Conservation (phyloP, 2,329 filamentous ascomycete genomes). For the Trichoderma pleuroti region DNA sequence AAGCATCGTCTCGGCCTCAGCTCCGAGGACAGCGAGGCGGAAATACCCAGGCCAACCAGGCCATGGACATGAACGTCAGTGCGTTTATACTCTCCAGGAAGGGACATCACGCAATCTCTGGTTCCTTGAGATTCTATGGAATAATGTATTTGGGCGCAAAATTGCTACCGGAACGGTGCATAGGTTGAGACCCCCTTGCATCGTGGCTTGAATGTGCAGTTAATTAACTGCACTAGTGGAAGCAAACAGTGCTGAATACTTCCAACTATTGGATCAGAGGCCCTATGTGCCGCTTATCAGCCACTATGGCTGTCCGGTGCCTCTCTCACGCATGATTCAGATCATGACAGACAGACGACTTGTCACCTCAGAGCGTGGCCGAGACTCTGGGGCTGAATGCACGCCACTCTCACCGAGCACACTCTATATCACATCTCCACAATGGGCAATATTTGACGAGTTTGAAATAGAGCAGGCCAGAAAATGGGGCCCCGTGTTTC, state of each 20-base stretch:
- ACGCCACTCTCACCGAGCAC: not conserved
- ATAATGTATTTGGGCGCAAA: not conserved
- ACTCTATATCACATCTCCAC: not conserved
- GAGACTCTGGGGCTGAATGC: not conserved
- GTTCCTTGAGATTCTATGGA: not conserved
- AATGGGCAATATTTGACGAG: not conserved
- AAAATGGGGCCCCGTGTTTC: not conserved
- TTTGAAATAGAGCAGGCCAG: not conserved
- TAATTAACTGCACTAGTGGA: not conserved
- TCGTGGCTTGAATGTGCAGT: not conserved
- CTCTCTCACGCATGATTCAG: not conserved
- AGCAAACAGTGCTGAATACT: not conserved
- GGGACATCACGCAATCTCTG: not conserved
- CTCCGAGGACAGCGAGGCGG: not conserved
- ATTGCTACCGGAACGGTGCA: not conserved
- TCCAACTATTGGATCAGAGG: not conserved
- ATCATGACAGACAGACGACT: not conserved
- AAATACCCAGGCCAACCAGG: not conserved
- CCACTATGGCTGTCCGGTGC: not conserved
- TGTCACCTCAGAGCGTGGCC: not conserved
- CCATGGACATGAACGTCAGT: not conserved
- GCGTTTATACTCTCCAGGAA: not conserved
- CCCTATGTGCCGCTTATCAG: not conserved
- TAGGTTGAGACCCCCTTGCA: not conserved
- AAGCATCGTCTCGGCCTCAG: not conserved